Evolutionary conservation across 2,329 filamentous ascomycete species (phyloP), one percentile per base, ranked within the genome.

Genomic region (Fusarium coicis): DNA sequence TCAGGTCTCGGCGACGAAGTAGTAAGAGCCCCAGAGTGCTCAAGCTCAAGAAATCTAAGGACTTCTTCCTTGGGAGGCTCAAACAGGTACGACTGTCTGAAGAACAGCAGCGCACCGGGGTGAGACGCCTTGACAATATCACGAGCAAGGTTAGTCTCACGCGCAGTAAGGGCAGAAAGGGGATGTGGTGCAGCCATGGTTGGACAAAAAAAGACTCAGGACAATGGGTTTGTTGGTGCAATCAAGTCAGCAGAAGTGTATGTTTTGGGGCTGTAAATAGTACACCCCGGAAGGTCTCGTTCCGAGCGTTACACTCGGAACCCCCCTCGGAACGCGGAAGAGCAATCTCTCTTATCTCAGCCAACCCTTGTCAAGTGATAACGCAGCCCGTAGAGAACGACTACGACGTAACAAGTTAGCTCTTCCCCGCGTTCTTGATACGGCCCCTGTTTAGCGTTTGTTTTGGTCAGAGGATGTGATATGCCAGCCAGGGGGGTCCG

Each of bases 1-100:
- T 79, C 62, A 14, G 83, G 83, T 8, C 76, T 64, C 10, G 73
- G 39, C 52, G 72, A 42, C 40, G 74, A 12, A 37, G 72, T 56
- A 78, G 81, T 77, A 28, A 82, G 56, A 9, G 77, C 61, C 0
- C 78, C 79, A 7, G 77, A 76, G 63, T 85, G 83, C 66, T 88
- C 59, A 50, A 79, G 77, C n/a, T 87, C 84, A 0, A 90, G 79
- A 52, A 84, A 89, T 0, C 65, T 72, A 2, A 85, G 68, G 72
- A 89, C 82, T 16, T 84, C 81, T 8, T 77, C 73, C 76, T 90
- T 90, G 0, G 81, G 80, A 0, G 87, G 87, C 72, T 90, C 87
- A 16, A 79, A 79, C 6, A 89, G 80, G 3, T 85, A 87, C 58
- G 88, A 85, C 37, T 85, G 83, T 15, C 87, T 83, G 73, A 89